These are phyloP conservation scores for Wallacemonas collosoma DNA, from an alignment of 208 protist genomes.

Conservation along the genomic window DNA sequence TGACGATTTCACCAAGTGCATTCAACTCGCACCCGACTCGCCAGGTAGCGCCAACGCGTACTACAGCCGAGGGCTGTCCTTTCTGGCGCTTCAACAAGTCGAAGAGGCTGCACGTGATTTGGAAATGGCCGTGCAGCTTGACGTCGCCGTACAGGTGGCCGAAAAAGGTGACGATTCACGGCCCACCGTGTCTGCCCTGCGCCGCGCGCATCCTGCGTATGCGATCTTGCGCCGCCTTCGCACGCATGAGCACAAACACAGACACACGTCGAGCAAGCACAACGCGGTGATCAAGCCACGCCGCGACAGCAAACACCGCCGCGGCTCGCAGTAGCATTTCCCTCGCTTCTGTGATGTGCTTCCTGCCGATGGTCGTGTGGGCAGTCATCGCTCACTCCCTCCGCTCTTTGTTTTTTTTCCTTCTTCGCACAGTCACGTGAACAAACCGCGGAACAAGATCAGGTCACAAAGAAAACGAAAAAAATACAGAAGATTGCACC, in stretches of 20 bases:
- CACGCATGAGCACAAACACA: background rate
- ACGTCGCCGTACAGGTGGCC: constrained; percentile 1
- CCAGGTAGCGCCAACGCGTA: constrained; percentile 64
- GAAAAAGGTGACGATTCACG: constrained; percentile 1
- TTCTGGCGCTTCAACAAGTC: constrained; percentile 28
- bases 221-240: constrained; percentile 11
- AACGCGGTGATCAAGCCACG: background rate
- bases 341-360: background rate
- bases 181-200: background rate
- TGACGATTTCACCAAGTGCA: constrained; percentile 71
- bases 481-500: no score
- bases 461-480: no score
- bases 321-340: background rate
- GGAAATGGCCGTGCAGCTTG: constrained; percentile 24
- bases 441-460: no score
- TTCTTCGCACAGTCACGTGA: no score
- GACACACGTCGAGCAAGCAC: background rate
- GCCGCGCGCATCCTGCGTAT: constrained; percentile 24
- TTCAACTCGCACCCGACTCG: constrained; percentile 70
- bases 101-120: constrained; percentile 27
- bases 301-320: no score
- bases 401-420: no score
- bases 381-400: no score
- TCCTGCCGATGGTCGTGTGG: background rate
- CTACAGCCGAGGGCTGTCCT: constrained; percentile 81